A percentile compares a stretch with the other conserved stretches of the same genome.
These are phyloP conservation scores for Chalciporus sphaerocephalus DNA, from an alignment of 768 basidiomycete genomes.

Conservation along the genomic window DNA sequence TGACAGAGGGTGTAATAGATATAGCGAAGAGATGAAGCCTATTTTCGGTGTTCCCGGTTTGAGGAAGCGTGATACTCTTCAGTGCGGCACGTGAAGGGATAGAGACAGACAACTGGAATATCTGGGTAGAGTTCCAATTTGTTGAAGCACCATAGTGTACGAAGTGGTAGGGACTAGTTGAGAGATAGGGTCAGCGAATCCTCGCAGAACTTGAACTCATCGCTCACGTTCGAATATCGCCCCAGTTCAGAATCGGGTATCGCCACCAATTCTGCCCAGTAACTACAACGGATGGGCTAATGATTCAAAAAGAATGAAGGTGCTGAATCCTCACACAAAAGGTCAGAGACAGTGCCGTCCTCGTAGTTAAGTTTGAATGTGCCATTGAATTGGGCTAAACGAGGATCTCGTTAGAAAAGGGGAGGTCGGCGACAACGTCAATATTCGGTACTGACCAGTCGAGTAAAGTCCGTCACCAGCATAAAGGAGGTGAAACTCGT, in stretches of 20 bases:
- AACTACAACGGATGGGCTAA: constrained; percentile 27
- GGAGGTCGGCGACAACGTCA: background rate
- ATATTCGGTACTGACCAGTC: constrained; percentile 20
- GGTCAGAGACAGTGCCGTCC: constrained; percentile 32
- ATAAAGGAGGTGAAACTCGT: constrained; percentile 48
- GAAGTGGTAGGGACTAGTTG: constrained; percentile 43
- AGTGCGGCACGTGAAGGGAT: constrained; percentile 39
- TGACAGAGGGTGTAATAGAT: constrained; percentile 35
- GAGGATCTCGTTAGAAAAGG: background rate
- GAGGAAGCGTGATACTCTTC: constrained; percentile 43
- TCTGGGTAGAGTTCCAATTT: constrained; percentile 41
- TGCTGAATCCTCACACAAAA: constrained; percentile 30
- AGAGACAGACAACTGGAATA: constrained; percentile 44
- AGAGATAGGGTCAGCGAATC: background rate
- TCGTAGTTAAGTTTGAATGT: constrained; percentile 37
- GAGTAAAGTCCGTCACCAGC: constrained; percentile 38
- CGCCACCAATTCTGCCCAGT: constrained; percentile 44
- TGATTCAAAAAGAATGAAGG: background rate
- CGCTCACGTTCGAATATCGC: constrained; percentile 42
- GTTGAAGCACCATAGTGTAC: constrained; percentile 30
- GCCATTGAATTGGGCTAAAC: constrained; percentile 30
- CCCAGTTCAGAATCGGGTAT: constrained; percentile 38
- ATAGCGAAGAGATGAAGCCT: constrained; percentile 46
- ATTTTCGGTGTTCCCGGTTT: constrained; percentile 18
- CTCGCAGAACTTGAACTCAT: background rate